Evolutionary conservation across 805 yeast genomes (phyloP), one percentile per base, ranked within the genome.

Genomic region (Myxozyma mucilagina): DNA sequence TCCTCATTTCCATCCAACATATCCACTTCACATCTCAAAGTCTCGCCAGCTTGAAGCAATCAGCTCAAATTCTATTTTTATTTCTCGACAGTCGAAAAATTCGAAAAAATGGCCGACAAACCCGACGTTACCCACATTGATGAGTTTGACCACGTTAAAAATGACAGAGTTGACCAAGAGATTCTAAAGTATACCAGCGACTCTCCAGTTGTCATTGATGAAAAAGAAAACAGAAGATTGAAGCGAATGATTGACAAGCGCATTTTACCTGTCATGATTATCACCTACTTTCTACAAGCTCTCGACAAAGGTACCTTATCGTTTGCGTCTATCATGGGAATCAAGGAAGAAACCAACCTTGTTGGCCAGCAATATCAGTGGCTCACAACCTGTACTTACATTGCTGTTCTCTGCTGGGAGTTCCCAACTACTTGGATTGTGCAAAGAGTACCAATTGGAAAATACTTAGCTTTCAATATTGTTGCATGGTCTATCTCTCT

Each of bases 311-410:
- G 83, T 13, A 72, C 85, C 55, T 71, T 82, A 38, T 84, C 84
- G 61, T 83, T 84, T 68, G 85, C 88, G 1, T 84, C 85, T n/a
- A 84, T 84, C 1, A 82, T 85, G 86, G 87, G 67, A 24, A 48
- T 54, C 45, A 41, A 45, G 14, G 70, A 75, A 1, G 77, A 82
- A 67, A 32, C 54, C 16, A 10, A 41, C 16, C 74, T 83, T 62
- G 73, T 74, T 42, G 75, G 79, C 6, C 76, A 82, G 44, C 81
- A 84, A 53, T 59, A 56, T 48, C 47, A 48, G 35, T 56, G 56
- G 61, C 57, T 83, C 79, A 85, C 51, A 87, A 71, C 78, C 38
- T 70, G 76, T 6, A 79, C 79, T 62, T 80, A 79, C 64, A 67
- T 78, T 29, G 82, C 80, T 0, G 82, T 82, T 66, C 67, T 83